These are phyloP conservation scores for Pyrus bretschneideri DNA, from an alignment of 306 rosid genomes.

Conservation along the genomic window DNA sequence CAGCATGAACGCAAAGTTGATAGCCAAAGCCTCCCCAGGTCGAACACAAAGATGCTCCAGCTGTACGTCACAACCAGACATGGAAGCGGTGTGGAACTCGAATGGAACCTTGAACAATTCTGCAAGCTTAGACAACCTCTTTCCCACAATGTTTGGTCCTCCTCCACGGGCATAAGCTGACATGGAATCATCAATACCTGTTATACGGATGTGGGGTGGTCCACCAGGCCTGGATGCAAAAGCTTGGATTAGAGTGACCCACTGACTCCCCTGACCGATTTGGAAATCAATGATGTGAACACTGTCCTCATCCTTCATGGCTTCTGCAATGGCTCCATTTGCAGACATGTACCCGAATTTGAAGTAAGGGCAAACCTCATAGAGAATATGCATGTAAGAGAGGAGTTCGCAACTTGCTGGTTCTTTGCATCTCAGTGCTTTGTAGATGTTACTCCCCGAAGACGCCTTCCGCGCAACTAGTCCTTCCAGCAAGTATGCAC, in stretches of 20 bases:
- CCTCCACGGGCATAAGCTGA: slow-evolving; percentile 96
- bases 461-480: slow-evolving; percentile 62
- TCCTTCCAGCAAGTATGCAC: slow-evolving; percentile 97
- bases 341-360: slow-evolving; percentile 98
- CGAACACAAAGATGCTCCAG: slow-evolving; percentile 47
- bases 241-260: slow-evolving; percentile 92
- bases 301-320: slow-evolving; percentile 73
- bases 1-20: slow-evolving; percentile 86
- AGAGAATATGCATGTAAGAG: slow-evolving; percentile 80
- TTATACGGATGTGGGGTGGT: slow-evolving; percentile 91
- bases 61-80: slow-evolving; percentile 69
- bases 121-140: slow-evolving; percentile 69
- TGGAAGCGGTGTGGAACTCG: slow-evolving; percentile 68
- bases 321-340: slow-evolving; percentile 98
- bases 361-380: slow-evolving; percentile 92
- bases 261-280: slow-evolving; percentile 87
- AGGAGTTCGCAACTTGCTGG: slow-evolving; percentile 73
- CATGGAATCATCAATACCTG: slow-evolving; percentile 73
- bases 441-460: slow-evolving; percentile 76
- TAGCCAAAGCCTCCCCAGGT: slow-evolving; percentile 73
- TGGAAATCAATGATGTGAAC: slow-evolving; percentile 96
- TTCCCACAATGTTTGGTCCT: slow-evolving; percentile 68
- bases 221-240: slow-evolving; percentile 98
- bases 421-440: slow-evolving; percentile 68
- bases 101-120: slow-evolving; percentile 67